phyloP scores from a whole-genome alignment of 306 rosid species.

The Prinsepia uniflora region DNA sequence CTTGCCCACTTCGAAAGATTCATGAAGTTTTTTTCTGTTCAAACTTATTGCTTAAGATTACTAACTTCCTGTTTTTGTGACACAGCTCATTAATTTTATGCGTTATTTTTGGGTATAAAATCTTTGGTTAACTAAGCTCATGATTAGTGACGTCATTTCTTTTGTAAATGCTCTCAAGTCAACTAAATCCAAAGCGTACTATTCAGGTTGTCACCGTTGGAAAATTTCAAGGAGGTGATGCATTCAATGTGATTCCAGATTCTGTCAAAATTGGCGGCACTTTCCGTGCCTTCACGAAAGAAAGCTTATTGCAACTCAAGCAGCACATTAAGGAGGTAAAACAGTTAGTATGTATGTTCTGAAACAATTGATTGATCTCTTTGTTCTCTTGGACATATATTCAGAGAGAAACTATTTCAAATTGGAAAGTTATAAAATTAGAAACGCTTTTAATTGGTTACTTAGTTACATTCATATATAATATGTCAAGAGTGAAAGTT shows the following conservation, averaged over 20 bases:
- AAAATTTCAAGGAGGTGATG: constrained; percentile 81
- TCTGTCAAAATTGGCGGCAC: constrained; percentile 86
- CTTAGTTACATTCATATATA: neutral
- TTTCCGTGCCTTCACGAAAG: constrained; percentile 60
- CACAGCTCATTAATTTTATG: neutral
- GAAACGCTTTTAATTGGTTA: too few relatives aligned
- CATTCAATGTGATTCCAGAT: constrained; percentile 89
- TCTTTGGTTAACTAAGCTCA: neutral
- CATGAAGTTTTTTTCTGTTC: too few relatives aligned
- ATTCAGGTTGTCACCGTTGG: constrained; percentile 71
- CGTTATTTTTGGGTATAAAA: neutral
- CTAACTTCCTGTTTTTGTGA: neutral
- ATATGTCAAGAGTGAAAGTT: neutral
- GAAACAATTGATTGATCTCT: neutral
- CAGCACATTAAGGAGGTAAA: constrained; percentile 65
- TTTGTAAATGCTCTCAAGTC: constrained; percentile 14
- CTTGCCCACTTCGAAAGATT: neutral
- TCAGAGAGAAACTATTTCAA: neutral
- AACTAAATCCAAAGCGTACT: constrained; percentile 18
- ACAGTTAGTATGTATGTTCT: neutral
- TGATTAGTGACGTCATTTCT: constrained; percentile 12
- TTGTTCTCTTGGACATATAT: neutral
- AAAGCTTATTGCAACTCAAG: constrained; percentile 47
- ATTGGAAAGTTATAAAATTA: too few relatives aligned
- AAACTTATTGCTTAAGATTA: too few relatives aligned